phyloP scores from a whole-genome alignment of 2,329 filamentous ascomycete species.

The Diaporthe humulicola region DNA sequence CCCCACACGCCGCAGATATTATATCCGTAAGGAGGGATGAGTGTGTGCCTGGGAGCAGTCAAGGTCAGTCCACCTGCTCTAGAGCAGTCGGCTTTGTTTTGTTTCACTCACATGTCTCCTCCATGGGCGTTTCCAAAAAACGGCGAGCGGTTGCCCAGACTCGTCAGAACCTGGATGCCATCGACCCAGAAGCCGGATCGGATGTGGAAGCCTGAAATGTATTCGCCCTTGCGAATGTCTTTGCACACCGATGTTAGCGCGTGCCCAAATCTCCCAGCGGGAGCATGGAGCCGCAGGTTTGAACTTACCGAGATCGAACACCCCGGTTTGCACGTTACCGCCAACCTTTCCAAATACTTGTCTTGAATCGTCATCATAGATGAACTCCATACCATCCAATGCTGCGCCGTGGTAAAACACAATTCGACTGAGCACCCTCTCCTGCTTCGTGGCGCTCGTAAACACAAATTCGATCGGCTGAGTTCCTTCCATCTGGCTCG shows the following conservation, averaged over 20 bases:
- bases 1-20: constrained; percentile 90
- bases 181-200: constrained; percentile 87
- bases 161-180: constrained; percentile 91
- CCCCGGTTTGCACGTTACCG: constrained; percentile 76
- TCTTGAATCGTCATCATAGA: constrained; percentile 87
- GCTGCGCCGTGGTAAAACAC: constrained; percentile 82
- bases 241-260: constrained; percentile 42
- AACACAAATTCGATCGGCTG: constrained; percentile 81
- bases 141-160: constrained; percentile 85
- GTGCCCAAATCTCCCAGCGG: neutral
- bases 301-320: constrained; percentile 81
- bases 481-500: constrained; percentile 78
- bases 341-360: constrained; percentile 90
- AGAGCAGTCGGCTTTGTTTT: neutral
- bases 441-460: constrained; percentile 75
- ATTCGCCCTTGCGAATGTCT: constrained; percentile 89
- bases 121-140: constrained; percentile 86
- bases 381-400: constrained; percentile 90
- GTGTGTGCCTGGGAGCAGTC: constrained; percentile 73
- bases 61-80: constrained; percentile 43
- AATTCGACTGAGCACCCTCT: constrained; percentile 81
- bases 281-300: neutral
- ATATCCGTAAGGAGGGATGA: constrained; percentile 92
- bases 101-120: constrained; percentile 80
- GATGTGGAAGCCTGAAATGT: constrained; percentile 87